Evolutionary conservation across 495 filamentous ascomycete genomes (phyloP).

Genomic region (Arthonia radiata): DNA sequence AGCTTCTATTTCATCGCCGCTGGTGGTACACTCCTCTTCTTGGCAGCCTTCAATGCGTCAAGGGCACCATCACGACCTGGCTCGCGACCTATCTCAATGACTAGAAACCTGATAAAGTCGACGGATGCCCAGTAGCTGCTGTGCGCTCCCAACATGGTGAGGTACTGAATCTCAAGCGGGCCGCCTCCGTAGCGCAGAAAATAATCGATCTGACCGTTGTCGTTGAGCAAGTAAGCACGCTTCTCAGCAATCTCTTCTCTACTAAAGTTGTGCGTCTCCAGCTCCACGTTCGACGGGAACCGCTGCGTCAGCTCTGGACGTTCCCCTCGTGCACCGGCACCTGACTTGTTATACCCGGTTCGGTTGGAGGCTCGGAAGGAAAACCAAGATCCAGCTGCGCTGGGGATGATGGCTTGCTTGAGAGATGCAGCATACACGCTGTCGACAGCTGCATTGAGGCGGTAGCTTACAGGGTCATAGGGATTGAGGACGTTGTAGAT

Average conservation of each 20-base stretch:
- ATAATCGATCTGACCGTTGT: slow-evolving; percentile 87
- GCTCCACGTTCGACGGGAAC: slow-evolving; percentile 70
- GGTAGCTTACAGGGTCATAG: slow-evolving; percentile 58
- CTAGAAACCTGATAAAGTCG: slow-evolving; percentile 70
- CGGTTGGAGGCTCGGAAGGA: slow-evolving; percentile 22
- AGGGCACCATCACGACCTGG: slow-evolving; percentile 44
- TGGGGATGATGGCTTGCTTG: slow-evolving; percentile 45
- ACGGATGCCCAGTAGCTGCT: slow-evolving; percentile 72
- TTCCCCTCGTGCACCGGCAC: slow-evolving; percentile 7
- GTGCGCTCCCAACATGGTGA: slow-evolving; percentile 95
- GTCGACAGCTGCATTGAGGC: slow-evolving; percentile 76
- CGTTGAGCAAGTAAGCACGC: slow-evolving; percentile 67
- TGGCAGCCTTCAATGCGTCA: slow-evolving; percentile 45
- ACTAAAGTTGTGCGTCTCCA: slow-evolving; percentile 88
- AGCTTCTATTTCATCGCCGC: too few species aligned
- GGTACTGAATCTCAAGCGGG: slow-evolving; percentile 74
- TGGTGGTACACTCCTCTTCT: slow-evolving; percentile 26
- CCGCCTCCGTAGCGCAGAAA: slow-evolving; percentile 58
- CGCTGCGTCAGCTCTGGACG: slow-evolving; percentile 24
- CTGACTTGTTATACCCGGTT: background rate
- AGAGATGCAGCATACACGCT: too few species aligned
- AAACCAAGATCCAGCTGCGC: slow-evolving; percentile 37
- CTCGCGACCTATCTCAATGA: slow-evolving; percentile 59
- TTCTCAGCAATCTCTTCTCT: slow-evolving; percentile 82
- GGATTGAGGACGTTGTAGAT: slow-evolving; percentile 72